Evolutionary conservation across 768 basidiomycete species (phyloP).

Genomic region (Podaxis rugospora): DNA sequence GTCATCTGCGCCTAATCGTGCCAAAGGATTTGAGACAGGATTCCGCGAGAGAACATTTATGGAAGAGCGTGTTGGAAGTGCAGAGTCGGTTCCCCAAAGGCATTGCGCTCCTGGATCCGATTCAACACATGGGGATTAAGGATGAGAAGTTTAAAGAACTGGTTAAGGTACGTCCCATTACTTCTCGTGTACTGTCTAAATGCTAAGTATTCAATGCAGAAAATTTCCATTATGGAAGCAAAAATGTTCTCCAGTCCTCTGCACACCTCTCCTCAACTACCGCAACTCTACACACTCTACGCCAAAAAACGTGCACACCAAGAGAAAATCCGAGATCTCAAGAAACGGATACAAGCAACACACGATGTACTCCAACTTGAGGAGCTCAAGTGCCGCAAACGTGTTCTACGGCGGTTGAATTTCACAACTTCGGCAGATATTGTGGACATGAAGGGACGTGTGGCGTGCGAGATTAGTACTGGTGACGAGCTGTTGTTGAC

Average conservation of each 20-base stretch:
- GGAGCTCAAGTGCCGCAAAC: conserved; percentile 93
- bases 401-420: conserved; percentile 85
- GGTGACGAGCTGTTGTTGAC: conserved; percentile 96
- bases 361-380: conserved; percentile 93
- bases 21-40: conserved; percentile 86
- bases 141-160: conserved; percentile 90
- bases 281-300: conserved; percentile 79
- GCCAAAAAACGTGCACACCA: conserved; percentile 69
- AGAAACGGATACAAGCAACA: conserved; percentile 84
- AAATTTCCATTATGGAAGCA: conserved; percentile 88
- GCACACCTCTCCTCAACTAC: conserved; percentile 72
- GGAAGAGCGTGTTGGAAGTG: conserved; percentile 92
- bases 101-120: conserved; percentile 81
- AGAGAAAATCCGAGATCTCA: conserved; percentile 68
- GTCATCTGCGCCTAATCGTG: conserved; percentile 80
- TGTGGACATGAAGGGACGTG: conserved; percentile 96
- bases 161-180: conserved; percentile 53
- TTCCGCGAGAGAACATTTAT: conserved; percentile 72
- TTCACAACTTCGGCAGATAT: conserved; percentile 90
- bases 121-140: conserved; percentile 93
- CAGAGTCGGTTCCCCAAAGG: conserved; percentile 87
- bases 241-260: conserved; percentile 79
- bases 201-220: conserved; percentile 38
- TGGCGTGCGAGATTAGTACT: conserved; percentile 97
- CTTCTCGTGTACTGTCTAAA: not conserved